phyloP scores from a whole-genome alignment of 2,329 filamentous ascomycete genomes.

The Allantophomopsis lycopodina region DNA sequence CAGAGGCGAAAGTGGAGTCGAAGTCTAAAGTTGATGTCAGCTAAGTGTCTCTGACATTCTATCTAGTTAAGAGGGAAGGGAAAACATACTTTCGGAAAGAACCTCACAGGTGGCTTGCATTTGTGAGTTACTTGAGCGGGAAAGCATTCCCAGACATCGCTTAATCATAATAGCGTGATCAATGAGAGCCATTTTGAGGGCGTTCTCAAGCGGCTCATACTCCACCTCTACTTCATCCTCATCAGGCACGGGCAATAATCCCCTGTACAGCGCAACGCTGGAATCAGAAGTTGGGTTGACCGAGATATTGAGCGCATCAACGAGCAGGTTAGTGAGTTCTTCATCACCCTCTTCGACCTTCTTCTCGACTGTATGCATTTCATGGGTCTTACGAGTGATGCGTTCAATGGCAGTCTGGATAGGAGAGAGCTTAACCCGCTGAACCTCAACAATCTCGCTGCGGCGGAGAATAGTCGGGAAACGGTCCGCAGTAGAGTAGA shows the following conservation, averaged over 20 bases:
- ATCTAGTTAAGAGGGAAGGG: neutral
- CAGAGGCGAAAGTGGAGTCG: slow-evolving; percentile 46
- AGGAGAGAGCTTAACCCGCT: slow-evolving; percentile 50
- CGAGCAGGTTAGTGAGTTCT: slow-evolving; percentile 50
- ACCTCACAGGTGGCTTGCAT: slow-evolving; percentile 42
- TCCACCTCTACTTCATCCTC: slow-evolving; percentile 31
- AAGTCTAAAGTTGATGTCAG: slow-evolving; percentile 32
- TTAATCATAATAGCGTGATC: slow-evolving; percentile 85
- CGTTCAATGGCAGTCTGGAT: slow-evolving; percentile 85
- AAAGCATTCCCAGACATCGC: slow-evolving; percentile 60
- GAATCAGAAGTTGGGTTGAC: slow-evolving; percentile 63
- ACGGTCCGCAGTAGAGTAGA: slow-evolving; percentile 71
- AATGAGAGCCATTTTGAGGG: slow-evolving; percentile 71
- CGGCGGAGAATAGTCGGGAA: slow-evolving; percentile 87
- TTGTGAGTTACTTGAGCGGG: slow-evolving; percentile 40
- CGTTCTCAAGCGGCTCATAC: slow-evolving; percentile 52
- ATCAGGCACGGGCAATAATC: slow-evolving; percentile 45
- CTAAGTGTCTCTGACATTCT: neutral
- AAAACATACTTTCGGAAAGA: slow-evolving; percentile 47
- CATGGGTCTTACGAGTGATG: slow-evolving; percentile 79
- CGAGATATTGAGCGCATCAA: slow-evolving; percentile 65
- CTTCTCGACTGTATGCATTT: slow-evolving; percentile 66
- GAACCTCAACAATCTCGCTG: slow-evolving; percentile 65
- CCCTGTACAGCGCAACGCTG: slow-evolving; percentile 66
- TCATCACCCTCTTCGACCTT: slow-evolving; percentile 61